A percentile compares a stretch with the other conserved stretches of the same genome.
Evolutionary conservation across 2,329 filamentous ascomycete genomes (phyloP).

Genomic region (Fusarium sp.): DNA sequence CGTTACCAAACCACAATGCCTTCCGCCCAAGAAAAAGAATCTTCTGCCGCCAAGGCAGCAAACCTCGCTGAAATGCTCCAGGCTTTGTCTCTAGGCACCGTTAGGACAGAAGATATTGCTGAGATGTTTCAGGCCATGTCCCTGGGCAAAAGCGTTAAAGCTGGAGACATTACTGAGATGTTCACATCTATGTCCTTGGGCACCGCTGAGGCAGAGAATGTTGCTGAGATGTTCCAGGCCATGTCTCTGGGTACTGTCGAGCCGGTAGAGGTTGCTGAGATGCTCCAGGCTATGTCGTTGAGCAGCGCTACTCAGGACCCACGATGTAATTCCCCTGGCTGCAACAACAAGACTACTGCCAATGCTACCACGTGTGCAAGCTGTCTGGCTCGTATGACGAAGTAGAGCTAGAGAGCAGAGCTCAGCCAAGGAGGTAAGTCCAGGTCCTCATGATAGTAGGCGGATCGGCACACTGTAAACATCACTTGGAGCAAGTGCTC

Average conservation of each 20-base stretch:
- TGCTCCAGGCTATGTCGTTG: constrained; percentile 9
- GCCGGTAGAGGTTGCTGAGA: background rate
- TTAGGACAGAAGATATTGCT: background rate
- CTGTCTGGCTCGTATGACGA: background rate
- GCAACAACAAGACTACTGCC: background rate
- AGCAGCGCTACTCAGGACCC: background rate
- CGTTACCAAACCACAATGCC: background rate
- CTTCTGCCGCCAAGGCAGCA: background rate
- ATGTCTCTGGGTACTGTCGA: constrained; percentile 1
- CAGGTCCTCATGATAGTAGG: background rate
- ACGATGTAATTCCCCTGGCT: background rate
- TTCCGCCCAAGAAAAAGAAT: background rate
- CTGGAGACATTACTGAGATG: background rate
- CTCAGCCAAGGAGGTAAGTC: background rate
- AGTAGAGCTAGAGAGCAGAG: background rate
- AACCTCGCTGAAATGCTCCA: background rate
- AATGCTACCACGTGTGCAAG: background rate
- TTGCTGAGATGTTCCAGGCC: background rate
- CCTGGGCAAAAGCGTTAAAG: background rate
- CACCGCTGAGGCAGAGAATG: background rate
- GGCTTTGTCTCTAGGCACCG: constrained; percentile 2
- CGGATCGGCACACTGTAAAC: background rate
- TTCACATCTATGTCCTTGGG: constrained; percentile 6
- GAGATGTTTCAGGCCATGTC: constrained; percentile 9
- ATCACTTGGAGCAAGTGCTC: background rate